Percentiles rank a stretch among this genome's conserved stretches.
Evolutionary conservation across 2,329 filamentous ascomycete species (phyloP).

Genomic region (Anthostomella pinea): DNA sequence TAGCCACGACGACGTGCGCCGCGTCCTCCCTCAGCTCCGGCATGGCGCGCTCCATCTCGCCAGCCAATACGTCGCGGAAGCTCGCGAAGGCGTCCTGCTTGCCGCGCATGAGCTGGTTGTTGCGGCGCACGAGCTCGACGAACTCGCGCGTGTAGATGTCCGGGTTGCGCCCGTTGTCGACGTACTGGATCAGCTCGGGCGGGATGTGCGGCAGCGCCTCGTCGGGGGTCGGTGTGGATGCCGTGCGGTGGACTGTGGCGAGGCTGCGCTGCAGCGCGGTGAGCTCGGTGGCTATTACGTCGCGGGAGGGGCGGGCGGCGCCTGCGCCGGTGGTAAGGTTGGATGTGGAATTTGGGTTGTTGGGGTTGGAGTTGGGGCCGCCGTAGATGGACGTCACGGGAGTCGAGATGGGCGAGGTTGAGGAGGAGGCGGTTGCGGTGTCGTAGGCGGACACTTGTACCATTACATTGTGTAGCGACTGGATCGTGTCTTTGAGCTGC

Average conservation of each 20-base stretch:
- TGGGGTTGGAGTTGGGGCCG: slow-evolving; percentile 1
- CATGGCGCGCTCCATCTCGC: slow-evolving; percentile 55
- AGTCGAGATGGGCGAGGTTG: slow-evolving; percentile 1
- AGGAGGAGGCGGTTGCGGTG: slow-evolving; percentile 27
- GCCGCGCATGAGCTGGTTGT: slow-evolving; percentile 65
- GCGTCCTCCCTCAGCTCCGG: slow-evolving; percentile 58
- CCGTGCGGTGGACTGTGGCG: slow-evolving; percentile 38
- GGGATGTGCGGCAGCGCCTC: slow-evolving; percentile 51
- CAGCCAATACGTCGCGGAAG: slow-evolving; percentile 62
- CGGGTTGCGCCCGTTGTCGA: slow-evolving; percentile 68
- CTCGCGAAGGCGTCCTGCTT: slow-evolving; percentile 59
- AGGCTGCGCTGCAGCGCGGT: slow-evolving; percentile 39
- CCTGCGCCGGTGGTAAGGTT: neutral
- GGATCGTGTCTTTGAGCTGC: slow-evolving; percentile 34
- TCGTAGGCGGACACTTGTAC: slow-evolving; percentile 63
- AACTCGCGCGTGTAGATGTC: slow-evolving; percentile 75
- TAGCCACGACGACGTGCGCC: slow-evolving; percentile 46
- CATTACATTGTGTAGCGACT: slow-evolving; percentile 37
- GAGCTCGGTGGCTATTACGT: slow-evolving; percentile 56
- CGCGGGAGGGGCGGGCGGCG: slow-evolving; percentile 42
- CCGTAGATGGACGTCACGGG: slow-evolving; percentile 1
- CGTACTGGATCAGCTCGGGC: slow-evolving; percentile 64
- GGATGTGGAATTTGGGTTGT: slow-evolving; percentile 2
- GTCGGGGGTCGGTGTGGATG: slow-evolving; percentile 33
- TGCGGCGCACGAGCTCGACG: slow-evolving; percentile 63